Conservation (phyloP, 2,329 filamentous ascomycete species). For the Exophiala calicioides region DNA sequence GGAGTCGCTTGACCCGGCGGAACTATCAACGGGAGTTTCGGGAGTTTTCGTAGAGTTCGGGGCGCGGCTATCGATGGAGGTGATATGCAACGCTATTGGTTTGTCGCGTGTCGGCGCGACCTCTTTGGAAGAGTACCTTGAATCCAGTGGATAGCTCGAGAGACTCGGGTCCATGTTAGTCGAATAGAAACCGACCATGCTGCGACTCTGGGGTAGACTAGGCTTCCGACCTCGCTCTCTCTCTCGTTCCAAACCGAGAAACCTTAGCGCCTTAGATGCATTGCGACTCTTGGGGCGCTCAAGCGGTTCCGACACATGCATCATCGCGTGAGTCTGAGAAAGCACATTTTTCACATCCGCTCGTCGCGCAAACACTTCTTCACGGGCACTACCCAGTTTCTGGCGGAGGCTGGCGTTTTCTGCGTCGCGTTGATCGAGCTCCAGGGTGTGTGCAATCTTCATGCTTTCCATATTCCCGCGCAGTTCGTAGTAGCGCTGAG, state of each 20-base stretch:
- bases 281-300: slow-evolving; percentile 14
- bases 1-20: slow-evolving; percentile 2
- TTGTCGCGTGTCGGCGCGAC: slow-evolving; percentile 8
- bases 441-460: slow-evolving; percentile 20
- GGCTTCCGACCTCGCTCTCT: slow-evolving; percentile 17
- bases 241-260: slow-evolving; percentile 24
- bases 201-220: slow-evolving; percentile 17
- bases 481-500: slow-evolving; percentile 21
- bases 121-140: slow-evolving; percentile 21
- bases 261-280: slow-evolving; percentile 23
- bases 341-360: slow-evolving; percentile 25
- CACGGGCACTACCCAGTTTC: slow-evolving; percentile 25
- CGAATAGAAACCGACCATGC: slow-evolving; percentile 17
- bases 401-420: slow-evolving; percentile 22
- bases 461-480: slow-evolving; percentile 19
- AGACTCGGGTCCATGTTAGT: background rate
- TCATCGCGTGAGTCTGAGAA: slow-evolving; percentile 14
- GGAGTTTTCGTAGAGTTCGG: slow-evolving; percentile 9
- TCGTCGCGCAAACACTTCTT: slow-evolving; percentile 24
- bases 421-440: slow-evolving; percentile 22
- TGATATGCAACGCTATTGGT: slow-evolving; percentile 5
- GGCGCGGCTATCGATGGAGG: too few relatives aligned
- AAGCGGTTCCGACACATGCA: background rate
- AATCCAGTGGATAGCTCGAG: slow-evolving; percentile 2
- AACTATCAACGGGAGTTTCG: slow-evolving; percentile 9